A percentile compares a stretch with the other conserved stretches of the same genome.
Conservation (phyloP, 2,329 filamentous ascomycete species). For the Aspergillus awamori region DNA sequence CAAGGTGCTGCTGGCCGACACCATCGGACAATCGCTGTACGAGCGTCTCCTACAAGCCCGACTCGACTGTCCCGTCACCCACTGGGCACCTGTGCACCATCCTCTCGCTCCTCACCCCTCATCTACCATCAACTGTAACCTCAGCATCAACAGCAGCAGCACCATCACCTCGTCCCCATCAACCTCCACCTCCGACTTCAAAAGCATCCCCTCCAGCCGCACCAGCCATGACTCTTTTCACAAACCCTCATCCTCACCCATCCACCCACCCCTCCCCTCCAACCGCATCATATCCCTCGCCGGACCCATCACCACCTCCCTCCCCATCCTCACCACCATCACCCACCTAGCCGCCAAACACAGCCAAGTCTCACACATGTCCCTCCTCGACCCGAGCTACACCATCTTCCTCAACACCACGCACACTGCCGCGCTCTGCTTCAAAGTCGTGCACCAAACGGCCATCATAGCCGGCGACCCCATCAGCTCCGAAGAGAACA, state of each 20-base stretch:
- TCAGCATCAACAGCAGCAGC: constrained; percentile 1
- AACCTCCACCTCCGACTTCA: background rate
- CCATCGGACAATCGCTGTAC: background rate
- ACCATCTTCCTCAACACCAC: constrained; percentile 44
- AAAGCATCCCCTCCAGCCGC: constrained; percentile 6
- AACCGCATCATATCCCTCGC: background rate
- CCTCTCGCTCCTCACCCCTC: background rate
- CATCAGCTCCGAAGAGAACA: constrained; percentile 33
- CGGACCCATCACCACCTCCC: background rate
- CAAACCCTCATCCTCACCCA: background rate
- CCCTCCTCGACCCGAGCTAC: constrained; percentile 47
- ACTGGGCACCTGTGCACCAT: background rate
- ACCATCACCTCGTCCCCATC: background rate
- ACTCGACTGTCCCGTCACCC: background rate
- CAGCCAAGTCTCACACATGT: constrained; percentile 48
- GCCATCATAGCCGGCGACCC: constrained; percentile 47
- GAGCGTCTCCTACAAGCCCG: background rate
- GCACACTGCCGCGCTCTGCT: constrained; percentile 41
- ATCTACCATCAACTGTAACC: background rate
- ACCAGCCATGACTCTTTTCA: constrained; percentile 4
- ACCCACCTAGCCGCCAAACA: constrained; percentile 33
- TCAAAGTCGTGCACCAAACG: constrained; percentile 42
- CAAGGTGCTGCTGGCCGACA: constrained; percentile 1
- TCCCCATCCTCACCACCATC: background rate
- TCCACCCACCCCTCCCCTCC: background rate